phyloP scores from a whole-genome alignment of 1,139 yeast genomes.

The Nakaseomyces delphensis region DNA sequence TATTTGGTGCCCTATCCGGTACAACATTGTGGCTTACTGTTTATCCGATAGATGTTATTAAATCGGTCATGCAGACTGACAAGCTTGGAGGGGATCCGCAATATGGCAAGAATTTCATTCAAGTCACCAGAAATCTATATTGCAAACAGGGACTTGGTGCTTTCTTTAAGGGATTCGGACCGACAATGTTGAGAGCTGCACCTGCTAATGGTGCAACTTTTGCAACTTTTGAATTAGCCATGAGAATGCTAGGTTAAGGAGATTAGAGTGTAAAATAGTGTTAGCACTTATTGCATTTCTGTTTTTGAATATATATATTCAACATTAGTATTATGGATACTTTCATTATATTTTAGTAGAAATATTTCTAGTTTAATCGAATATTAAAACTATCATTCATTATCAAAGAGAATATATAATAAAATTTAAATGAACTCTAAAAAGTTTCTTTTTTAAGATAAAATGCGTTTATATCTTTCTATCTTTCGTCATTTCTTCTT shows the following conservation, averaged over 20 bases:
- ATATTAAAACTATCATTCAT: neutral
- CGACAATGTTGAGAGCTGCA: conserved; percentile 31
- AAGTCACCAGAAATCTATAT: conserved; percentile 46
- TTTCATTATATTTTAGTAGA: no score
- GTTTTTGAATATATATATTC: neutral
- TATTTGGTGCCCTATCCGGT: conserved; percentile 80
- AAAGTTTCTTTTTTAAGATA: neutral
- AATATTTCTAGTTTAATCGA: no score
- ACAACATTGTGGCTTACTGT: conserved; percentile 72
- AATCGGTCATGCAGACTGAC: conserved; percentile 82
- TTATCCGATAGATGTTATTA: conserved; percentile 80
- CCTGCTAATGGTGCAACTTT: conserved; percentile 97
- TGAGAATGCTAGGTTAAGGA: conserved; percentile 45
- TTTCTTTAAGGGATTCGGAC: conserved; percentile 31
- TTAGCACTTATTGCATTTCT: no score
- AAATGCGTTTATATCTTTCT: no score
- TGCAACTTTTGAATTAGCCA: conserved; percentile 79
- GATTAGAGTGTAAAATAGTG: no score
- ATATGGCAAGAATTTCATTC: conserved; percentile 30
- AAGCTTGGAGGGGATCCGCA: conserved; percentile 45
- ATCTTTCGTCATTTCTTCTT: neutral
- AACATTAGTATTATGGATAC: no score
- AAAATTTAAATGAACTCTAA: no score
- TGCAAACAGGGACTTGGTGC: conserved; percentile 23
- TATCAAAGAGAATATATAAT: neutral